A percentile compares a stretch with the other conserved stretches of the same genome.
Evolutionary conservation across 345 rosid species (phyloP).

Genomic region (Boechera divaricarpa): DNA sequence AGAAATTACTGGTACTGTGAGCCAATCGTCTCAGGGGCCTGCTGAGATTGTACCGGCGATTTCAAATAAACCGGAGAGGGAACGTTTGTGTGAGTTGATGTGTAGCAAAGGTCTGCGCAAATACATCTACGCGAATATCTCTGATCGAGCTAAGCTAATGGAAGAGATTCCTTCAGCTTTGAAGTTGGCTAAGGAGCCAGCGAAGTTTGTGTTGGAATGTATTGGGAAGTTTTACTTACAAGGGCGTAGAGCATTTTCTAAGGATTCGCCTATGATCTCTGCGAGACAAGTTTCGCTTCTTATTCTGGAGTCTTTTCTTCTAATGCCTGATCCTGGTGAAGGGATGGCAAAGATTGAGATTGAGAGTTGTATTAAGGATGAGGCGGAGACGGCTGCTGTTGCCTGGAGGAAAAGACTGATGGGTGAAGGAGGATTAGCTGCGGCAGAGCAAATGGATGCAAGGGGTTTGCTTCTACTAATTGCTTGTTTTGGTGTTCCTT

Average conservation of each 20-base stretch:
- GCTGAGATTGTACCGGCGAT: slow-evolving; percentile 8
- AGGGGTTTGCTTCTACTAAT: slow-evolving; percentile 72
- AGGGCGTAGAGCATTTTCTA: slow-evolving; percentile 60
- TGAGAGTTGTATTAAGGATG: slow-evolving; percentile 41
- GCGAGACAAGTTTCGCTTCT: slow-evolving; percentile 64
- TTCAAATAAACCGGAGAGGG: slow-evolving; percentile 16
- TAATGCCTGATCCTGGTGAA: slow-evolving; percentile 38
- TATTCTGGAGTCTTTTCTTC: slow-evolving; percentile 60
- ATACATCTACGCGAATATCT: slow-evolving; percentile 51
- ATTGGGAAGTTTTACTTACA: slow-evolving; percentile 68
- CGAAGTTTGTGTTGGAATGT: slow-evolving; percentile 72
- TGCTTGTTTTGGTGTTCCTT: slow-evolving; percentile 73
- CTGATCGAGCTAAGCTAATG: slow-evolving; percentile 44
- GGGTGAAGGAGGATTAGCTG: slow-evolving; percentile 63
- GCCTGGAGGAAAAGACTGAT: slow-evolving; percentile 72
- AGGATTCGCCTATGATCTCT: slow-evolving; percentile 53
- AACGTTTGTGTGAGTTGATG: slow-evolving; percentile 53
- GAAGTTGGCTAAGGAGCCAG: slow-evolving; percentile 60
- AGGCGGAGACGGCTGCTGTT: slow-evolving; percentile 59
- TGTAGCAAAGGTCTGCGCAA: slow-evolving; percentile 61
- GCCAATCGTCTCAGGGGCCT: slow-evolving; percentile 1
- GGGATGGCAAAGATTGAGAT: slow-evolving; percentile 21
- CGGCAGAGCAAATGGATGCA: slow-evolving; percentile 61
- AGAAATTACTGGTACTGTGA: slow-evolving; percentile 6
- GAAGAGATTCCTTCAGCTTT: slow-evolving; percentile 61